Evolutionary conservation across 129 eudicot genomes (phyloP), one percentile per base, ranked within the genome.

Genomic region (Logfia minima): DNA sequence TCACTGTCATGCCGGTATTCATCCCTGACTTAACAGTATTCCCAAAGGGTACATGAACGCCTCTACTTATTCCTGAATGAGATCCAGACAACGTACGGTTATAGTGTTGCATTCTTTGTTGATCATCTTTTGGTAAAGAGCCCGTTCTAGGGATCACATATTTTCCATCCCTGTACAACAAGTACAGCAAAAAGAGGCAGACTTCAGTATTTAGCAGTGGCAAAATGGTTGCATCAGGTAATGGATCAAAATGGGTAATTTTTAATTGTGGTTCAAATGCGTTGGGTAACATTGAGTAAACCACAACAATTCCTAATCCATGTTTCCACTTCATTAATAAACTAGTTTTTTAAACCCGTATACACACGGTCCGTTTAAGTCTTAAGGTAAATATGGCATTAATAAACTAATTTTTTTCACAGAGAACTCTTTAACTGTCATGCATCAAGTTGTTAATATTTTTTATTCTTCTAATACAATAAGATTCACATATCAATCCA

Each of bases 71-170:
- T 75, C 81, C 92, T 23, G 90, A 48, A 81, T 55, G 82, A 73
- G 90, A 72, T 68, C 92, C 96, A 64, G 96, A 63, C 61, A 84
- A 51, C 88, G 90, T 79, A 43, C 82, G 87, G 74, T 83, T 79
- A 65, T 85, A 90, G 66, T 84, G 93, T 48, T 90, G 96, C 79
- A 84, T 59, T 81, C 95, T 84, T 73, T 88, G 96, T 70, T 86
- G 94, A 35, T 90, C 98, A 61, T 92, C 94, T 70, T 72, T 81
- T 67, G 96, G 71, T 58, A 84, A 83, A 34, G 90, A 76, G 70
- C 80, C 81, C 55, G 91, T 66, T 68, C 92, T 87, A 51, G 92
- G 89, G 52, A 88, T 75, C 37, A 80, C 81, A 63, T 84, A 86
- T 84, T 88, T 90, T 51, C 77, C 90, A 76, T 85, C 98, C 85